A percentile compares a stretch with the other conserved stretches of the same genome.
phyloP scores from a whole-genome alignment of 192 early-diverging fungal species.

The Coemansia sp. region DNA sequence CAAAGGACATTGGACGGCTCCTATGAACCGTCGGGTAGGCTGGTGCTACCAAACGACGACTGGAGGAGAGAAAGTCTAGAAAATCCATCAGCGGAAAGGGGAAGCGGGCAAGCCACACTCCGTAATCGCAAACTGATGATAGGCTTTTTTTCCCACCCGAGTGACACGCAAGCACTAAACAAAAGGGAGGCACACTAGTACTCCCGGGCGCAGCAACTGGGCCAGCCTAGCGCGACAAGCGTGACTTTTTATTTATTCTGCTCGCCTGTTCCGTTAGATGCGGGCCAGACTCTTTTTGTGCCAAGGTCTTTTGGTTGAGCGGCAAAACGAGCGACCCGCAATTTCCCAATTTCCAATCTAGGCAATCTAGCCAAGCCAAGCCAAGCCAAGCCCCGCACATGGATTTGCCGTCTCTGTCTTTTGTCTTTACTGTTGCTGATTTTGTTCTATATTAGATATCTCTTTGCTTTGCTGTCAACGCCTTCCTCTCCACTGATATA shows the following conservation, averaged over 20 bases:
- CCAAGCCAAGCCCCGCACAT: neutral
- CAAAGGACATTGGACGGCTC: neutral
- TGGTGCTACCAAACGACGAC: neutral
- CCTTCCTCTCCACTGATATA: neutral
- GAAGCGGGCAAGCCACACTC: neutral
- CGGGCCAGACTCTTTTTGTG: neutral
- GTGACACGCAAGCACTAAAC: neutral
- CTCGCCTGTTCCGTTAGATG: neutral
- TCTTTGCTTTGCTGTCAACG: neutral
- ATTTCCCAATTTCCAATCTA: neutral
- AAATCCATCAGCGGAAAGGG: neutral
- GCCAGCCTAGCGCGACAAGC: neutral
- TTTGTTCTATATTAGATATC: constrained; percentile 8
- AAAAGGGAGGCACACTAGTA: neutral
- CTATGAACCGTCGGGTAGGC: neutral
- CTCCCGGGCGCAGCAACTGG: neutral
- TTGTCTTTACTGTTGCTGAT: constrained; percentile 10
- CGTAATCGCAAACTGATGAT: neutral
- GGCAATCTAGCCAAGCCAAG: neutral
- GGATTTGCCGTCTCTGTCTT: neutral
- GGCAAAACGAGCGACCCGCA: neutral
- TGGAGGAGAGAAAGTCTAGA: neutral
- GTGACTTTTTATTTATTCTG: neutral
- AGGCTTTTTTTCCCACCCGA: neutral
- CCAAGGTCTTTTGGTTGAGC: neutral